Conservation (phyloP, 2,329 filamentous ascomycete genomes). For the Stagonosporopsis tanaceti region DNA sequence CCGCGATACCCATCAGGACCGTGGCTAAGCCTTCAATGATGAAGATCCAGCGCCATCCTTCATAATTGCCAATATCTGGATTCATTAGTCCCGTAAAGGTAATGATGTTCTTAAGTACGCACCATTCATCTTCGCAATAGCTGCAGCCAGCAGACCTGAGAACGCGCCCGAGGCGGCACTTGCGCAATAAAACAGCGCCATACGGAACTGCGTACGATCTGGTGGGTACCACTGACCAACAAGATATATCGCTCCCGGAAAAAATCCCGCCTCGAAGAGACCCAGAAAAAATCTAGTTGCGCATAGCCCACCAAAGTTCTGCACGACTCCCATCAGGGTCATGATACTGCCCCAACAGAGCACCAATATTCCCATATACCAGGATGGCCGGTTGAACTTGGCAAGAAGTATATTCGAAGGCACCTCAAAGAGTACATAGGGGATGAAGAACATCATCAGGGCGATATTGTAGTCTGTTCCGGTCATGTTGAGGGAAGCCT, state of each 20-base stretch:
- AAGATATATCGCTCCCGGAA: constrained; percentile 53
- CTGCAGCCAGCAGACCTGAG: constrained; percentile 62
- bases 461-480: constrained; percentile 70
- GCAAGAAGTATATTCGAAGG: constrained; percentile 68
- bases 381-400: constrained; percentile 58
- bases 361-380: constrained; percentile 52
- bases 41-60: constrained; percentile 40
- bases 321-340: constrained; percentile 54
- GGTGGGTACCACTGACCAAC: constrained; percentile 67
- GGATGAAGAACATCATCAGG: constrained; percentile 68
- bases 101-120: neutral
- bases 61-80: constrained; percentile 48
- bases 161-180: constrained; percentile 64
- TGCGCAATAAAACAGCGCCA: constrained; percentile 66
- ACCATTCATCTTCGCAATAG: constrained; percentile 65
- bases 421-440: constrained; percentile 51
- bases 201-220: constrained; percentile 61
- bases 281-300: constrained; percentile 52
- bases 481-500: constrained; percentile 28
- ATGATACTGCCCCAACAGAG: constrained; percentile 52
- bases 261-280: constrained; percentile 33
- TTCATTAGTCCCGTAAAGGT: neutral
- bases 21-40: constrained; percentile 25
- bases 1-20: constrained; percentile 18
- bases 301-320: constrained; percentile 56